Conservation (phyloP, 2,329 filamentous ascomycete species). For the Neofusicoccum parvum region DNA sequence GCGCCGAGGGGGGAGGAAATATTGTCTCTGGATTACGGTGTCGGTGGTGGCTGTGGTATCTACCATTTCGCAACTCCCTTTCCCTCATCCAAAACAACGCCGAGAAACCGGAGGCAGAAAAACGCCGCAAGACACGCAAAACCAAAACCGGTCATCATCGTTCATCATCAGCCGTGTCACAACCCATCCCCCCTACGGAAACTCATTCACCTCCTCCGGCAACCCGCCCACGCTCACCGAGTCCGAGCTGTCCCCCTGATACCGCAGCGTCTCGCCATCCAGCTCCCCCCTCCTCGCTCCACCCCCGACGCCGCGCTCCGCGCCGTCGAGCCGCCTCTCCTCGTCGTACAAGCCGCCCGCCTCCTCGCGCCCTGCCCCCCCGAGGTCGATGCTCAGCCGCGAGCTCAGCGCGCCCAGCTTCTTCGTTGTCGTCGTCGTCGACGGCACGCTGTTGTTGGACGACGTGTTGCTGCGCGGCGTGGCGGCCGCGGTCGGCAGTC, state of each 20-base stretch:
- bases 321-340: background rate
- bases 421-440: background rate
- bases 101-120: too few relatives aligned
- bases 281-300: background rate
- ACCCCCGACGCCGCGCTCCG: background rate
- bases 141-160: too few relatives aligned
- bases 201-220: background rate
- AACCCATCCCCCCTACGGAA: background rate
- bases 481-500: background rate
- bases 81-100: too few relatives aligned
- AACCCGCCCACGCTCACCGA: background rate
- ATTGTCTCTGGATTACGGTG: too few relatives aligned
- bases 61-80: too few relatives aligned
- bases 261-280: background rate
- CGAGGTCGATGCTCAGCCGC: background rate
- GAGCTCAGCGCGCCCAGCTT: background rate
- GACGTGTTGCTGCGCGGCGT: background rate
- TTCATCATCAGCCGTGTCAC: background rate
- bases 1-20: too few relatives aligned
- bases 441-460: background rate
- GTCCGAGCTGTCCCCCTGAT: background rate
- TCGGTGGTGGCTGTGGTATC: too few relatives aligned
- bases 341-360: too few relatives aligned
- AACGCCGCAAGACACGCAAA: too few relatives aligned
- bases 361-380: too few relatives aligned